These are phyloP conservation scores for Saxophila tyrrhenica DNA, from an alignment of 495 filamentous ascomycete genomes.

Conservation along the genomic window DNA sequence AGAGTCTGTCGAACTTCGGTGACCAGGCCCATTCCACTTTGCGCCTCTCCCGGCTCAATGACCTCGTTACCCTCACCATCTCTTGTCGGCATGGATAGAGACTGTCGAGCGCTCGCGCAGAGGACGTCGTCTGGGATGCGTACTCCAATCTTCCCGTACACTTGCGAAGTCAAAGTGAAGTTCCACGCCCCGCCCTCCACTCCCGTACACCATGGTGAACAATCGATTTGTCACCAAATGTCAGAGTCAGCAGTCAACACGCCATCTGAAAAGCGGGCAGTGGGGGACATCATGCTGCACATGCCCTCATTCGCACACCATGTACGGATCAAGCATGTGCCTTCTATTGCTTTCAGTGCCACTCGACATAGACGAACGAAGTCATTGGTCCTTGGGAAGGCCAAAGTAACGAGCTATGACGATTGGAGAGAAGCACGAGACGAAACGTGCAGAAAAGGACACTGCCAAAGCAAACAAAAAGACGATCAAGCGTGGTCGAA, in stretches of 20 bases:
- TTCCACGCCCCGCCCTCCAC: constrained; percentile 15
- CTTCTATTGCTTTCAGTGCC: constrained; percentile 11
- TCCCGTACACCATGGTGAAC: constrained; percentile 13
- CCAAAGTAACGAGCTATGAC: background rate
- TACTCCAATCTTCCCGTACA: constrained; percentile 12
- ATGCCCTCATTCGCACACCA: constrained; percentile 13
- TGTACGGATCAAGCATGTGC: constrained; percentile 16
- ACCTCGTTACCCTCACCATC: constrained; percentile 1
- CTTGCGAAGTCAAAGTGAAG: constrained; percentile 9
- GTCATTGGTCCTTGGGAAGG: background rate
- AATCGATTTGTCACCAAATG: constrained; percentile 13
- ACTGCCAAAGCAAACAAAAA: background rate
- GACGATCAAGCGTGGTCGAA: background rate
- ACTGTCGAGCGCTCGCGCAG: constrained; percentile 16
- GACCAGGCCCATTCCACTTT: background rate
- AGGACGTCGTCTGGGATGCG: constrained; percentile 5
- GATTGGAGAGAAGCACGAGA: background rate
- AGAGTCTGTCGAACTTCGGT: background rate
- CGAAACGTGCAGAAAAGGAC: background rate
- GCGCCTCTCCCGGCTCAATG: background rate
- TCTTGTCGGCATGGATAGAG: constrained; percentile 12
- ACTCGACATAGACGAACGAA: constrained; percentile 1
- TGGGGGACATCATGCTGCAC: constrained; percentile 13
- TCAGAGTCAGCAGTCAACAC: constrained; percentile 16
- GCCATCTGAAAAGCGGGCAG: constrained; percentile 16